A percentile compares a stretch with the other conserved stretches of the same genome.
phyloP scores from a whole-genome alignment of 2,329 filamentous ascomycete species.

The Orbilia ellipsospora region DNA sequence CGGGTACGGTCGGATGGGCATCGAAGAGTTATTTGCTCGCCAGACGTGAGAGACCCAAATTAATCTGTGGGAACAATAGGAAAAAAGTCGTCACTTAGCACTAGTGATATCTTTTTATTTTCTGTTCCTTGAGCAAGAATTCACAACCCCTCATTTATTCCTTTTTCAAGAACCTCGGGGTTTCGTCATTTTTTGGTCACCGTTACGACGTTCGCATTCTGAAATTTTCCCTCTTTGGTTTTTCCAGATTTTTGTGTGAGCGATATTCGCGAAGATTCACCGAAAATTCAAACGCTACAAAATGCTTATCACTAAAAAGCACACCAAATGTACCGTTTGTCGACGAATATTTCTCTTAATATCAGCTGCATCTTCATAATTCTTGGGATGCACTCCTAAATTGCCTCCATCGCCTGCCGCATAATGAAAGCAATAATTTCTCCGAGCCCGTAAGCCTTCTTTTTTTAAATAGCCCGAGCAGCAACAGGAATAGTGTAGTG shows the following conservation, averaged over 20 bases:
- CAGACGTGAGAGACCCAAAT: conserved; percentile 14
- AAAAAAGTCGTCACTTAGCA: conserved; percentile 10
- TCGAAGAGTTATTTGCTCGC: conserved; percentile 29
- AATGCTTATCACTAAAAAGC: not conserved
- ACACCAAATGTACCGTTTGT: too few relatives aligned
- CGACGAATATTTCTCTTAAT: conserved; percentile 1
- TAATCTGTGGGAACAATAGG: conserved; percentile 1
- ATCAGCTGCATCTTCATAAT: conserved; percentile 16
- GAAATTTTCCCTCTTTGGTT: conserved; percentile 1
- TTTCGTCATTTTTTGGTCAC: not conserved
- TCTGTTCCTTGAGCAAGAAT: not conserved
- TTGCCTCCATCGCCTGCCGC: conserved; percentile 19
- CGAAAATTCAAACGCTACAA: not conserved
- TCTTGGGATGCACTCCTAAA: conserved; percentile 3
- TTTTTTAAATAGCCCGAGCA: conserved; percentile 26
- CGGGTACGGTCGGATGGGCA: conserved; percentile 54
- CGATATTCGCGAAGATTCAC: not conserved
- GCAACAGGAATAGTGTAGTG: conserved; percentile 17
- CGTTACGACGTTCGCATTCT: not conserved
- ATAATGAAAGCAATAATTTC: conserved; percentile 33
- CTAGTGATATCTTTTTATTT: not conserved
- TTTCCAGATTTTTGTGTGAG: too few relatives aligned
- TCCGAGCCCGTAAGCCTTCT: conserved; percentile 19
- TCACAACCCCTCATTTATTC: conserved; percentile 16
- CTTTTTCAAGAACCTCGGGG: conserved; percentile 4